Conservation (phyloP, 2,329 filamentous ascomycete species). For the Ophiocordyceps camponoti-floridani region DNA sequence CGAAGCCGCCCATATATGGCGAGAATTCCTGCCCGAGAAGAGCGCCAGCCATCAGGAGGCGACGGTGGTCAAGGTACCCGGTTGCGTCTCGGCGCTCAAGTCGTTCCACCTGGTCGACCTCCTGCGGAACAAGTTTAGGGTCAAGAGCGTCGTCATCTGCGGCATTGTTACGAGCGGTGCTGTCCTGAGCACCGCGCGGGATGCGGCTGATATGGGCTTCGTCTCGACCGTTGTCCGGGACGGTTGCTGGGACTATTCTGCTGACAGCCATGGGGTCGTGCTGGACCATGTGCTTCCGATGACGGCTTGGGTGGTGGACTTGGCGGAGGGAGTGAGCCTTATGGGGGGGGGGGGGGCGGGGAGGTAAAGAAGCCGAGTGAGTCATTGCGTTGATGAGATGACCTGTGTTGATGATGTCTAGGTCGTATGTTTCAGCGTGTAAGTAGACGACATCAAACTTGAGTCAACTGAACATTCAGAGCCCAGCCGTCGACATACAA, state of each 20-base stretch:
- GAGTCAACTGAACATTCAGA: too few relatives aligned
- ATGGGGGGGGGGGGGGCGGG: neutral
- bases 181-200: constrained; percentile 3
- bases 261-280: constrained; percentile 2
- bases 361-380: neutral
- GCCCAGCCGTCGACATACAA: too few relatives aligned
- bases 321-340: neutral
- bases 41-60: neutral
- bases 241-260: constrained; percentile 2
- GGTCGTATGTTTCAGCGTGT: too few relatives aligned
- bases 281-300: constrained; percentile 2
- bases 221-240: constrained; percentile 4
- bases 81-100: constrained; percentile 3
- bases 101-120: neutral
- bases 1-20: constrained; percentile 1
- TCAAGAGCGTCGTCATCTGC: constrained; percentile 3
- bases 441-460: too few relatives aligned
- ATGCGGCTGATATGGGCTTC: constrained; percentile 5
- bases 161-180: constrained; percentile 4
- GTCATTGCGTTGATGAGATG: neutral
- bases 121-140: constrained; percentile 1
- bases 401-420: too few relatives aligned
- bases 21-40: neutral
- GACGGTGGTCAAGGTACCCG: constrained; percentile 1
- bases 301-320: constrained; percentile 1